These are phyloP conservation scores for Ceratocystis eucalypticola DNA, from an alignment of 2,329 filamentous ascomycete genomes.

Conservation along the genomic window DNA sequence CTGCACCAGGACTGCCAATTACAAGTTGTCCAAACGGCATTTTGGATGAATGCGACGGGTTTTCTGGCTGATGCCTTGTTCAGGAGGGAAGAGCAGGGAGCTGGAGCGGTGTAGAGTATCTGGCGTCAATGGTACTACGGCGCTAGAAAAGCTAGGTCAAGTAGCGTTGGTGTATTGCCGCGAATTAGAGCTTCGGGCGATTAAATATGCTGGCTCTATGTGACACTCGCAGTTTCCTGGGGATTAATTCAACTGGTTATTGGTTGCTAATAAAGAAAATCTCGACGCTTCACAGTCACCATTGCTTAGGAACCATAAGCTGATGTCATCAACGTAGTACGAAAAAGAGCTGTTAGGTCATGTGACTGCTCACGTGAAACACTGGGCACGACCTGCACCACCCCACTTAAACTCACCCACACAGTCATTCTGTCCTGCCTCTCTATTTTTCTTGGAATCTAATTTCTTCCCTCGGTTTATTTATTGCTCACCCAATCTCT, in stretches of 20 bases:
- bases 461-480: background rate
- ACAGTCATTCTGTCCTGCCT: constrained; percentile 15
- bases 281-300: background rate
- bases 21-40: constrained; percentile 65
- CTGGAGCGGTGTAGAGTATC: background rate
- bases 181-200: too few species aligned
- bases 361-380: constrained; percentile 7
- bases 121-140: background rate
- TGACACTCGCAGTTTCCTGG: too few species aligned
- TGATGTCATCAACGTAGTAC: constrained; percentile 4
- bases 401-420: constrained; percentile 15
- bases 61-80: background rate
- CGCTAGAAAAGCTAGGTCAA: background rate
- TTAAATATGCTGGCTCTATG: too few species aligned
- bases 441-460: constrained; percentile 1
- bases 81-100: background rate
- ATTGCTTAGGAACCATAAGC: background rate
- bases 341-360: constrained; percentile 5
- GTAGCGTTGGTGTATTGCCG: too few species aligned
- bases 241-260: too few species aligned
- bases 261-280: background rate
- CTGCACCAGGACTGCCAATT: constrained; percentile 84
- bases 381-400: background rate
- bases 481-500: background rate
- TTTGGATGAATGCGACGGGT: constrained; percentile 10